These are phyloP conservation scores for Corymbia maculata DNA, from an alignment of 345 rosid genomes.

Conservation along the genomic window DNA sequence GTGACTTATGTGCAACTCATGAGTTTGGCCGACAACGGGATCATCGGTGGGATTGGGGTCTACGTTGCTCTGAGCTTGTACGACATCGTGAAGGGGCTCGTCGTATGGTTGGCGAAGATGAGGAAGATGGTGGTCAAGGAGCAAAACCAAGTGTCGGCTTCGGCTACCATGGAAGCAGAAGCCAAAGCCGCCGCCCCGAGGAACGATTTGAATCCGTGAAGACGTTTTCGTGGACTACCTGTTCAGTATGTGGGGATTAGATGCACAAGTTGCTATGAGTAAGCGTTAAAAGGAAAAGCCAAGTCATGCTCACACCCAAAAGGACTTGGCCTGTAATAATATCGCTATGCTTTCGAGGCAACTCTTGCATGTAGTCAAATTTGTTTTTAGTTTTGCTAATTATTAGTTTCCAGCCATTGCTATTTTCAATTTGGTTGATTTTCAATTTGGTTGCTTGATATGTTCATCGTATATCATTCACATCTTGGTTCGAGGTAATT, in stretches of 20 bases:
- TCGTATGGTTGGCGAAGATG: conserved; percentile 24
- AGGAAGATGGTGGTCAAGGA: conserved; percentile 44
- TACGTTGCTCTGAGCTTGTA: conserved; percentile 53
- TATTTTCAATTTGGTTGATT: not conserved
- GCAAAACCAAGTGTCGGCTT: conserved; percentile 61
- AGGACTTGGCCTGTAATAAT: not conserved
- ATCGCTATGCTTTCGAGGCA: not conserved
- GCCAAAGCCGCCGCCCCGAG: not conserved
- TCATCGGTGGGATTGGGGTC: conserved; percentile 67
- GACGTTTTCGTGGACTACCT: not conserved
- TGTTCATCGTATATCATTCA: not conserved
- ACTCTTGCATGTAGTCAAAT: not conserved
- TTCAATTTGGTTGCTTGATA: not conserved
- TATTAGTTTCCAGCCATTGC: not conserved
- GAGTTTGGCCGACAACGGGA: too few species aligned
- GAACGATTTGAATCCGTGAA: not conserved
- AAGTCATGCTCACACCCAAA: not conserved
- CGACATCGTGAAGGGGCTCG: conserved; percentile 17
- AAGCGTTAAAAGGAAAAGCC: not conserved
- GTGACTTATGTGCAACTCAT: too few species aligned
- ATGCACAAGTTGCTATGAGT: not conserved
- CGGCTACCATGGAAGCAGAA: not conserved
- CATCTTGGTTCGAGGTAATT: not conserved
- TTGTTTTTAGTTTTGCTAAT: not conserved
- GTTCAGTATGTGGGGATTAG: not conserved